Percentiles rank a stretch among this genome's conserved stretches.
phyloP scores from a whole-genome alignment of 768 basidiomycete species.

The Amanita subjunquillea region DNA sequence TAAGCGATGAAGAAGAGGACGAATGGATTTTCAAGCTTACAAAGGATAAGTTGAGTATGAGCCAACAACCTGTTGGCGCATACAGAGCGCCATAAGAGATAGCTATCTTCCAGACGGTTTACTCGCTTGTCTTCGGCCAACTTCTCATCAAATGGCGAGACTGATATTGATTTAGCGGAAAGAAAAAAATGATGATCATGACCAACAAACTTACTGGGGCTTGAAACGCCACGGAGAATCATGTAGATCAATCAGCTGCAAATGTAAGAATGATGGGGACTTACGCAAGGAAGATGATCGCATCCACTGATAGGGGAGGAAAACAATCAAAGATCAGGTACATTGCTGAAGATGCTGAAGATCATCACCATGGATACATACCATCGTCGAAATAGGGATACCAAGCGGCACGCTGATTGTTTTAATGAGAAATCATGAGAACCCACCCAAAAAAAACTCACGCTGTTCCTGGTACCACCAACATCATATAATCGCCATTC shows the following conservation, averaged over 20 bases:
- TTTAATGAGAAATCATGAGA: not conserved
- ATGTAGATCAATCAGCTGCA: slow-evolving; percentile 2
- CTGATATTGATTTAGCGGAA: slow-evolving; percentile 15
- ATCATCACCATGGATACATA: slow-evolving; percentile 13
- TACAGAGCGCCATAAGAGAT: slow-evolving; percentile 68
- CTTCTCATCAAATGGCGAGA: slow-evolving; percentile 77
- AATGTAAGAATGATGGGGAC: slow-evolving; percentile 10
- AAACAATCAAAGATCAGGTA: slow-evolving; percentile 6
- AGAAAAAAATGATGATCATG: not conserved
- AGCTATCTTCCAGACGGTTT: slow-evolving; percentile 71
- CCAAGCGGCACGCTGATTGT: slow-evolving; percentile 57
- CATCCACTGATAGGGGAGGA: slow-evolving; percentile 36
- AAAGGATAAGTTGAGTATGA: slow-evolving; percentile 44
- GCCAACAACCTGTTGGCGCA: slow-evolving; percentile 57
- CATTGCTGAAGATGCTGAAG: not conserved
- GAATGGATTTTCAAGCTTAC: slow-evolving; percentile 15
- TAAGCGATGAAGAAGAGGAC: not conserved
- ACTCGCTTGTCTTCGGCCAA: slow-evolving; percentile 59
- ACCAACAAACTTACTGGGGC: slow-evolving; percentile 27
- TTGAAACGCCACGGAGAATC: slow-evolving; percentile 10
- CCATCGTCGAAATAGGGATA: slow-evolving; percentile 74
- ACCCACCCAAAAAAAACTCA: slow-evolving; percentile 21
- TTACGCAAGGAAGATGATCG: slow-evolving; percentile 76
- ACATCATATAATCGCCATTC: slow-evolving; percentile 82
- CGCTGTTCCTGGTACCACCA: slow-evolving; percentile 62